phyloP scores from a whole-genome alignment of 495 filamentous ascomycete genomes.

The Apodospora peruviana region DNA sequence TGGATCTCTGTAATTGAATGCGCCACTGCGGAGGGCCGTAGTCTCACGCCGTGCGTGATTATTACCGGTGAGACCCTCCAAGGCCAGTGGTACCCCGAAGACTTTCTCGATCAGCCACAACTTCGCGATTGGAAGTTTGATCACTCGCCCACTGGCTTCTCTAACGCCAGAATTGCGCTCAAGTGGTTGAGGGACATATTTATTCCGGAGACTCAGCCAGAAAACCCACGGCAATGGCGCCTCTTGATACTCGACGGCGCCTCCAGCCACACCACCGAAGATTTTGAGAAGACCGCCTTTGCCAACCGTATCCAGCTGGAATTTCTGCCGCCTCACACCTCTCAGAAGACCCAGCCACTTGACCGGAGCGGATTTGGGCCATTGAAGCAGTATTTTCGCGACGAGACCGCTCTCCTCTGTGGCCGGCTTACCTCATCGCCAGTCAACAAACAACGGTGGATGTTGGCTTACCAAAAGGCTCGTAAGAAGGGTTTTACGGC shows the following conservation, averaged over 20 bases:
- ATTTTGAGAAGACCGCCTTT: not conserved
- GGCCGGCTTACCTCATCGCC: not conserved
- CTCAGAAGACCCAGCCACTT: slow-evolving; percentile 7
- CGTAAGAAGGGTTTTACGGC: not conserved
- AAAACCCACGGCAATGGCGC: slow-evolving; percentile 1
- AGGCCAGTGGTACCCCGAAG: not conserved
- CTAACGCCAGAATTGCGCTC: not conserved
- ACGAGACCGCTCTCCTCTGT: not conserved
- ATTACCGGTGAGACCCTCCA: slow-evolving; percentile 5
- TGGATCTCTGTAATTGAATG: slow-evolving; percentile 5
- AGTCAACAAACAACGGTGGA: slow-evolving; percentile 4
- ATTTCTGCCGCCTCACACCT: slow-evolving; percentile 9
- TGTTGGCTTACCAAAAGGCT: not conserved
- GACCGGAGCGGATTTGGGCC: not conserved
- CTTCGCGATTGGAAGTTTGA: slow-evolving; percentile 1
- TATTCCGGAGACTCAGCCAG: slow-evolving; percentile 5
- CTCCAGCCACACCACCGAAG: not conserved
- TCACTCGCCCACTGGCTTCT: slow-evolving; percentile 1
- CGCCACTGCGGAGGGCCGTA: not conserved
- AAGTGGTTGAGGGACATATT: slow-evolving; percentile 5
- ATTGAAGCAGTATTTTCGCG: not conserved
- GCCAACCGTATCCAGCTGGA: not conserved
- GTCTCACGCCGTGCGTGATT: slow-evolving; percentile 2
- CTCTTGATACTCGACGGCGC: slow-evolving; percentile 5
- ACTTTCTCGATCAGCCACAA: not conserved